Evolutionary conservation across 371 early-diverging fungal species (phyloP), one percentile per base, ranked within the genome.

Genomic region (Fennellomyces sp.): DNA sequence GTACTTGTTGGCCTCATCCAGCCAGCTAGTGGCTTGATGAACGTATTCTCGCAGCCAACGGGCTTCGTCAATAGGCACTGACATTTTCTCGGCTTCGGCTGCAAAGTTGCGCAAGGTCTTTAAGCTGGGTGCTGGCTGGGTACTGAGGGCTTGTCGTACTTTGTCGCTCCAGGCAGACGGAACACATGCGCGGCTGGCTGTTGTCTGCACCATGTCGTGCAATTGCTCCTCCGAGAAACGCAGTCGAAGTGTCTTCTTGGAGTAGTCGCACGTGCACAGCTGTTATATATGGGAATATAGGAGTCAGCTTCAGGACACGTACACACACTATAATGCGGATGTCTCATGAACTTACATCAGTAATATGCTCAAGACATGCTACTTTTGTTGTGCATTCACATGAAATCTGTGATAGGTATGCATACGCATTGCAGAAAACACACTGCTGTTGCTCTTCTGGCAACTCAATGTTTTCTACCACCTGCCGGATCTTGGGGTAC

Each of bases 401-500:
- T 2, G 73, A 63, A 13, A 92, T 73, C 6, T 80, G 82, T 0
- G 91, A 92, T 13, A 91, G 68, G 65, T 87, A 91, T 48, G 87
- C 80, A 57, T 87, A 94, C 13, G 81, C 74, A 58, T 90, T 88
- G 72, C 93, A 94, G 23, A 77, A 68, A 15, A 62, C 61, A 54
- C 93, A 94, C 64, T 91, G 91, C 26, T 85, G 72, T 57, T 90
- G 84, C 15, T 85, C 88, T 23, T 87, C 83, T 55, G 21, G 36
- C 3, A 57, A 48, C 13, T 57, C 61, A 1, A 52, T 33, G 27
- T 36, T 81, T 13, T 64, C 49, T 13, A 82, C 52, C 19, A 80
- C 56, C 29, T 76, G 68, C 17, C 65, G 65, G 52, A 76, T 60
- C 31, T 64, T 57, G 7, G 81, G 75, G 31, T 76, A 69, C 47